phyloP scores from a whole-genome alignment of 768 basidiomycete species.

The Mycena rebaudengoi region DNA sequence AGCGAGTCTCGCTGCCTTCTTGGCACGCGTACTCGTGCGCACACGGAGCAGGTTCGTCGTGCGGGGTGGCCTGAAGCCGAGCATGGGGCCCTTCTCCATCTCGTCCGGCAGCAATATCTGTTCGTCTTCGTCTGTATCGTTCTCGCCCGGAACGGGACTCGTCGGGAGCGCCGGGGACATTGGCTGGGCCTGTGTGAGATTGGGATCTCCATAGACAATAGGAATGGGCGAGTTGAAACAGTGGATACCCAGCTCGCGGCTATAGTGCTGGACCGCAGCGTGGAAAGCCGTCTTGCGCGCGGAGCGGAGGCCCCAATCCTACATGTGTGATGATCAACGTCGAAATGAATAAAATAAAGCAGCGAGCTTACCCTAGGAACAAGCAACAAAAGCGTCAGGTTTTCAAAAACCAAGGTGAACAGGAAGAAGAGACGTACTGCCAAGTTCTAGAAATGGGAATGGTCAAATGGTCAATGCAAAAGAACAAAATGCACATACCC shows the following conservation, averaged over 20 bases:
- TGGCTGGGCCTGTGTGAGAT: constrained; percentile 29
- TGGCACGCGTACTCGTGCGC: constrained; percentile 9
- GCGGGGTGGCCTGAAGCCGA: constrained; percentile 18
- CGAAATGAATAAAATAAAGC: background rate
- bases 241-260: constrained; percentile 71
- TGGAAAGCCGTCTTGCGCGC: constrained; percentile 80
- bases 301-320: constrained; percentile 63
- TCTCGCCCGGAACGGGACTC: background rate
- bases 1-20: constrained; percentile 16
- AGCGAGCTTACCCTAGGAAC: too few relatives aligned
- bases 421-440: constrained; percentile 48
- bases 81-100: background rate
- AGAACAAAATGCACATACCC: constrained; percentile 39
- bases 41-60: constrained; percentile 7
- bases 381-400: too few relatives aligned
- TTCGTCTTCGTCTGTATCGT: constrained; percentile 33
- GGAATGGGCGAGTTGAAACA: constrained; percentile 70
- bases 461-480: background rate
- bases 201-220: constrained; percentile 54
- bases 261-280: constrained; percentile 79
- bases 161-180: constrained; percentile 6
- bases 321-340: background rate
- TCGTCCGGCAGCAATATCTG: constrained; percentile 9
- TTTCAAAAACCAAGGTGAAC: too few relatives aligned
- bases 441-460: constrained; percentile 49